These are phyloP conservation scores for Amoeboradix gromovi DNA, from an alignment of 371 early-diverging fungal genomes.

Conservation along the genomic window DNA sequence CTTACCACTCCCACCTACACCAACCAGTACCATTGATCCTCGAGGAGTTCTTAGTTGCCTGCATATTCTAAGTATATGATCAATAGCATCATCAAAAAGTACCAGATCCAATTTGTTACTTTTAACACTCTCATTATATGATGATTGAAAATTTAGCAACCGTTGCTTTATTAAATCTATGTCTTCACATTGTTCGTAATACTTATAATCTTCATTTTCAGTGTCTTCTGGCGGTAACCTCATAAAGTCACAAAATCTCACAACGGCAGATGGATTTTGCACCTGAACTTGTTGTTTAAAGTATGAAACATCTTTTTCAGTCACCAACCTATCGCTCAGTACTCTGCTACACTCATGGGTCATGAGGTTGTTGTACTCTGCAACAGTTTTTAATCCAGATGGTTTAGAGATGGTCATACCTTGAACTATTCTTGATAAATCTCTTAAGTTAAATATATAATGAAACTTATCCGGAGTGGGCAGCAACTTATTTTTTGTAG, in stretches of 20 bases:
- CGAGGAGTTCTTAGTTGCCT: constrained; percentile 23
- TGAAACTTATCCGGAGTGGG: constrained; percentile 34
- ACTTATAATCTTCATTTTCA: constrained; percentile 23
- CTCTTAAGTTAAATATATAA: constrained; percentile 31
- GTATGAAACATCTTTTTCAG: constrained; percentile 23
- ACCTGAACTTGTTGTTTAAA: constrained; percentile 24
- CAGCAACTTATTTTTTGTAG: constrained; percentile 27
- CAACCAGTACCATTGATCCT: constrained; percentile 24
- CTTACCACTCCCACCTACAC: constrained; percentile 30
- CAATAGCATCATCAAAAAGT: constrained; percentile 30
- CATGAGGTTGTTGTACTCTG: constrained; percentile 19
- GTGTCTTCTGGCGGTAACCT: constrained; percentile 27
- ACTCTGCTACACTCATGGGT: constrained; percentile 29
- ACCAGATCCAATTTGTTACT: constrained; percentile 29
- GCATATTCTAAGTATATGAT: constrained; percentile 22
- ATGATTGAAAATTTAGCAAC: constrained; percentile 21
- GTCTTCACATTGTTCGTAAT: constrained; percentile 21
- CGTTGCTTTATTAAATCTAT: constrained; percentile 18
- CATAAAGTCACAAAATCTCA: constrained; percentile 14
- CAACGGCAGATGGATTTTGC: constrained; percentile 10
- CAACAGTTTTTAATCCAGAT: constrained; percentile 15
- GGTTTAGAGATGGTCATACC: constrained; percentile 22
- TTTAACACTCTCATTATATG: constrained; percentile 24
- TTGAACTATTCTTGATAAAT: constrained; percentile 23
- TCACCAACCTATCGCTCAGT: constrained; percentile 26